A percentile compares a stretch with the other conserved stretches of the same genome.
Evolutionary conservation across 2,329 filamentous ascomycete species (phyloP).

Genomic region (Dendrostoma leiphaemia): DNA sequence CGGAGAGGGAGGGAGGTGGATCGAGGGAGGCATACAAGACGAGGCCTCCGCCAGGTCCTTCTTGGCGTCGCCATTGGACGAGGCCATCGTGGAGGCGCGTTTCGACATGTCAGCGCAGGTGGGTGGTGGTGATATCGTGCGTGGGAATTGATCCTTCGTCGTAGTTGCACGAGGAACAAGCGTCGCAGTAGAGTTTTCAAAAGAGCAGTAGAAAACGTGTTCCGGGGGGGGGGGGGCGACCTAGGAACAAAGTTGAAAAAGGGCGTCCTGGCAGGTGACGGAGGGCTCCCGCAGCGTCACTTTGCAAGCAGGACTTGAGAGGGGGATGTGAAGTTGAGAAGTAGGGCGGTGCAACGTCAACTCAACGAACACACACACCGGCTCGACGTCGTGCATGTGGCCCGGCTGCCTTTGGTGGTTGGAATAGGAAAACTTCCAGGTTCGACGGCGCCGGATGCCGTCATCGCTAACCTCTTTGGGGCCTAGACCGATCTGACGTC

Average conservation of each 20-base stretch:
- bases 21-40: conserved; percentile 9
- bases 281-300: background rate
- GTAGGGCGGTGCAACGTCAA: background rate
- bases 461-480: conserved; percentile 12
- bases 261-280: too few relatives aligned
- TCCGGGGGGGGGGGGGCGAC: too few relatives aligned
- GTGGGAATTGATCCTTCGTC: too few relatives aligned
- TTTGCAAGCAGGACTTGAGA: background rate
- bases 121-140: background rate
- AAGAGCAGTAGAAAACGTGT: too few relatives aligned
- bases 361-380: background rate
- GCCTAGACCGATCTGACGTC: conserved; percentile 5
- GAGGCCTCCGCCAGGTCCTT: conserved; percentile 1
- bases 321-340: background rate
- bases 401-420: background rate
- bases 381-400: too few relatives aligned
- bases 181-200: background rate
- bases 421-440: too few relatives aligned
- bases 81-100: conserved; percentile 9
- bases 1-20: conserved; percentile 9
- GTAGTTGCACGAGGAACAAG: background rate
- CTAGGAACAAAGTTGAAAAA: too few relatives aligned
- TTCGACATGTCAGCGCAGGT: conserved; percentile 14
- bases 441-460: conserved; percentile 10
- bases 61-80: conserved; percentile 17